phyloP scores from a whole-genome alignment of 192 early-diverging fungal genomes.

The Coemansia sp. region DNA sequence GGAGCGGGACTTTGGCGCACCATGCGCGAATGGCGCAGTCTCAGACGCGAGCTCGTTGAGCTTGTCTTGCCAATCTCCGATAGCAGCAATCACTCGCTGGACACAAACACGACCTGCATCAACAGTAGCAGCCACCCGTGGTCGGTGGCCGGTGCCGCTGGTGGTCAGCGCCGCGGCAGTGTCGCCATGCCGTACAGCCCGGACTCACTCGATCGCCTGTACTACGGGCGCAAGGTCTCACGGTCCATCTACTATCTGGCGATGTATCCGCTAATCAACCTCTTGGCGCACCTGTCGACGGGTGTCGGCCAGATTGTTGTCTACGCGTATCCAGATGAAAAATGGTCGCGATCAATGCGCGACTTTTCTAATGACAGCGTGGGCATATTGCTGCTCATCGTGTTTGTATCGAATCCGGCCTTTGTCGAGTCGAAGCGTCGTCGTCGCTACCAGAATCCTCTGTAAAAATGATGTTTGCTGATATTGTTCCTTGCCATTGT shows the following conservation, averaged over 20 bases:
- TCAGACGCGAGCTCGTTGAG: slow-evolving; percentile 46
- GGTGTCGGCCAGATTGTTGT: slow-evolving; percentile 52
- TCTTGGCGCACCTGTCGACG: slow-evolving; percentile 49
- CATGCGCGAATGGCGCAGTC: slow-evolving; percentile 54
- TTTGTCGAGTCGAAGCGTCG: slow-evolving; percentile 50
- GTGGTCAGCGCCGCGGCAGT: slow-evolving; percentile 11
- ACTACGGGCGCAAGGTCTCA: slow-evolving; percentile 56
- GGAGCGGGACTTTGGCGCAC: slow-evolving; percentile 56
- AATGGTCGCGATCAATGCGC: slow-evolving; percentile 50
- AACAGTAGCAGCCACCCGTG: slow-evolving; percentile 4
- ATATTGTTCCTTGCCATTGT: neutral
- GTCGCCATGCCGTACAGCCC: slow-evolving; percentile 29
- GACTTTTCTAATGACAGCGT: slow-evolving; percentile 57
- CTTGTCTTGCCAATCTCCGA: slow-evolving; percentile 54
- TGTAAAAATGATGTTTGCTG: slow-evolving; percentile 8
- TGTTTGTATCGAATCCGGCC: slow-evolving; percentile 56
- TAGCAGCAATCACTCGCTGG: slow-evolving; percentile 24
- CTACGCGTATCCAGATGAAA: slow-evolving; percentile 43
- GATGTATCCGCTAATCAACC: slow-evolving; percentile 52
- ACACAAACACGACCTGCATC: neutral
- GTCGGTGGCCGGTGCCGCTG: neutral
- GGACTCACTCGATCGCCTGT: slow-evolving; percentile 51
- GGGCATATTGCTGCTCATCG: slow-evolving; percentile 48
- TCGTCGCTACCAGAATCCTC: slow-evolving; percentile 8
- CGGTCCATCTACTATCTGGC: slow-evolving; percentile 57